Conservation (phyloP, 371 early-diverging fungal genomes). For the Mucor sp. region DNA sequence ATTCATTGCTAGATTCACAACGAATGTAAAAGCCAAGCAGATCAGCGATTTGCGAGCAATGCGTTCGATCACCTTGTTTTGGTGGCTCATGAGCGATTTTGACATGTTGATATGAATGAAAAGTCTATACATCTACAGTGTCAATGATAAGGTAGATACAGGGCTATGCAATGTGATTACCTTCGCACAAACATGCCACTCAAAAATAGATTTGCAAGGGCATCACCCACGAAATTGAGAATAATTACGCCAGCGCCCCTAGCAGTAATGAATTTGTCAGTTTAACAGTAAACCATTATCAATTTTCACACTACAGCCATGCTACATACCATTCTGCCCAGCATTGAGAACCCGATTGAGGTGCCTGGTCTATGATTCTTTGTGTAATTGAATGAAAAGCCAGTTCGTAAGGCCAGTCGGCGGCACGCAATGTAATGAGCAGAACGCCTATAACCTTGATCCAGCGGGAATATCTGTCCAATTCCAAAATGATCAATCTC, state of each 20-base stretch:
- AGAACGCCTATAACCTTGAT: constrained; percentile 41
- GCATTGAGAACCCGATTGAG: constrained; percentile 31
- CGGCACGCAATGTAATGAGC: constrained; percentile 40
- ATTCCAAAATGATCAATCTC: constrained; percentile 44
- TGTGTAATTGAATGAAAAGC: constrained; percentile 28
- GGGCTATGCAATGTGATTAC: constrained; percentile 9
- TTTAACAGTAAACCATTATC: neutral
- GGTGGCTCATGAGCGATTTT: constrained; percentile 27
- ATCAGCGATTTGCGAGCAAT: constrained; percentile 45
- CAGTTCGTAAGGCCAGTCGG: constrained; percentile 54
- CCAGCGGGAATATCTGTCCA: constrained; percentile 35
- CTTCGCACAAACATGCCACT: constrained; percentile 53
- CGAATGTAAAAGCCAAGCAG: constrained; percentile 46
- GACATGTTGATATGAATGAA: constrained; percentile 37
- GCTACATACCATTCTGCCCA: constrained; percentile 49
- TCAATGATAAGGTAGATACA: neutral
- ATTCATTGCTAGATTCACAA: constrained; percentile 52
- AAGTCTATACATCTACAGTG: constrained; percentile 25
- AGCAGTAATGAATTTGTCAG: neutral
- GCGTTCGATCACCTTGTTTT: constrained; percentile 36
- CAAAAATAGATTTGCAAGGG: constrained; percentile 47
- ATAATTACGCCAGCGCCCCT: constrained; percentile 50
- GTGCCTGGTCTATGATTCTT: constrained; percentile 17
- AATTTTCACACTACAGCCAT: constrained; percentile 3
- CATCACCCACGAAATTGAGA: constrained; percentile 46